Base-by-base conservation (phyloP, 805 yeast genomes). In the Zygotorulaspora danielsina region DNA sequence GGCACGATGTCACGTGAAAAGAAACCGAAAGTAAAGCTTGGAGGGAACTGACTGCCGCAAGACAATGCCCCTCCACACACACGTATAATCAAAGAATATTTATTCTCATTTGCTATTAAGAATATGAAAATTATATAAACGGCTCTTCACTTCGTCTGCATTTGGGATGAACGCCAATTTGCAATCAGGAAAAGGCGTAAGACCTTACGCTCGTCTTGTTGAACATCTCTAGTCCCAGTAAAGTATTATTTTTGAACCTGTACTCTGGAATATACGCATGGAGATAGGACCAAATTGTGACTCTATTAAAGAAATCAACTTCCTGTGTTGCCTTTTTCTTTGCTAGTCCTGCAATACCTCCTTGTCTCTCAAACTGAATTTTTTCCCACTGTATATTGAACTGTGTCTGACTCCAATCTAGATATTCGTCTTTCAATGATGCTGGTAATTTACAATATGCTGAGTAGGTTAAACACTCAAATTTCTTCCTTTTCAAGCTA, bases 261-360 rank as follows among this genome's bases (percentile, higher is more conserved):
- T 29, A 30, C 12, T 25, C 28, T 9, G 50, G 47, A 17, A 32
- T 38, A 19, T 46, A 44, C 7, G 50, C 50, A 22, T 46, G 44
- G 13, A 46, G 28, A 32, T 40, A 46, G 10, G 50, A 46, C 50
- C 50, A 46, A 12, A 43, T 43, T 2, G 50, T 46, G 4, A 41
- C 39, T 13, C 50, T 42, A 25, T 46, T 37, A 17, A 36, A 29
- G 32, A 37, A 34, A 26, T 36, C 32, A 2, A 40, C 37, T 17
- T 31, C 38, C 13, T 33, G 35, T 26, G 37, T 32, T 17, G 41
- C 42, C 21, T 33, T 35, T 36, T 34, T 40, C 18, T 27, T 34
- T 5, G 50, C 50, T 6, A 34, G 19, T 19, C 48, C 48, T 19
- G 32, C 25, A 15, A 41, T 17, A 26, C 48, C 43, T 6, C 52